Base-by-base conservation (phyloP, 352 stramenopile species). In the Pythium grandisporangium region DNA sequence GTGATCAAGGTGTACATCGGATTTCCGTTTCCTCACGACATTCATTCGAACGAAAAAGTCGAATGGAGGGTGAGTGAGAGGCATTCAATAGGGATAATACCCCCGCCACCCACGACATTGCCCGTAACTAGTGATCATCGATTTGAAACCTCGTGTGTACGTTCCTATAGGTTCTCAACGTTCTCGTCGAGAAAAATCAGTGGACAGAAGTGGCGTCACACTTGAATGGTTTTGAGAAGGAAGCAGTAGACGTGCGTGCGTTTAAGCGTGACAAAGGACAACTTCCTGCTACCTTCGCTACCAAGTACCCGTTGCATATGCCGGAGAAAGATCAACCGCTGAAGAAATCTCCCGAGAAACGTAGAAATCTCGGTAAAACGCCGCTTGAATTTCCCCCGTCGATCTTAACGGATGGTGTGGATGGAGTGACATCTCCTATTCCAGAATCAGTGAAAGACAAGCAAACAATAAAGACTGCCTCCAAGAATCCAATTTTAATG, bases 21-120 rank as follows among this genome's bases (percentile, higher is more conserved):
- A 0, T 87, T 94, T n/a, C 80, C 81, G 2, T 74, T 95, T 20
- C 73, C 66, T 17, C 80, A 91, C 43, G 67, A 90, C 39, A 89
- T 93, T 33, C 79, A 94, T 55, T 93, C 78, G 26, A 84, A 78
- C 1, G 83, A 94, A 46, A 78, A 81, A 51, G 76, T 95, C 14
- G 66, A 93, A 32, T 95, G 83, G 83, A 61, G 83, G 40, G 75
- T 88, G 43, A 13, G 64, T 69, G 20, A 5, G 10, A 45, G 46
- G 17, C n/a, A n/a, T n/a, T n/a, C n/a, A n/a, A n/a, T n/a, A n/a
- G n/a, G n/a, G n/a, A n/a, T n/a, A n/a, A n/a, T n/a, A n/a, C n/a
- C n/a, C n/a, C n/a, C n/a, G n/a, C n/a, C n/a, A n/a, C n/a, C n/a
- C n/a, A n/a, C n/a, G n/a, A n/a, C n/a, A n/a, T n/a, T n/a, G n/a